These are phyloP conservation scores for Rickenella mellea DNA, from an alignment of 768 basidiomycete species.

Conservation along the genomic window DNA sequence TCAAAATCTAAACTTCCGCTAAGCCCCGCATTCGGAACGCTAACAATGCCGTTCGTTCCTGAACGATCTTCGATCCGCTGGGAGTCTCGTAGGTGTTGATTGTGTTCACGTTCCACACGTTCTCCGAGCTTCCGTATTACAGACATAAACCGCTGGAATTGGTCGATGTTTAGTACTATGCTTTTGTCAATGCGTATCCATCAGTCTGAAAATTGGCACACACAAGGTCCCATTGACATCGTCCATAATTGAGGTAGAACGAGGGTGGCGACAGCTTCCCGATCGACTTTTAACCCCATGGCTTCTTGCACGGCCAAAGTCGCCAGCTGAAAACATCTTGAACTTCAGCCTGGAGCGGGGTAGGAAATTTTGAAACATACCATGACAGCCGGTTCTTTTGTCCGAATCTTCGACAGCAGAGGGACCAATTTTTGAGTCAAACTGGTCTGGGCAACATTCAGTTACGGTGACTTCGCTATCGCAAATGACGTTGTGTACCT, in stretches of 20 bases:
- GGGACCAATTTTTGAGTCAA: conserved; percentile 95
- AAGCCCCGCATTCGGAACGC: conserved; percentile 22
- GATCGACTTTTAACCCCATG: conserved; percentile 91
- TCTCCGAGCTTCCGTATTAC: conserved; percentile 71
- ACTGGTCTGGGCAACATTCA: conserved; percentile 44
- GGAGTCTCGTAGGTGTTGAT: conserved; percentile 86
- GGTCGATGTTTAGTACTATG: conserved; percentile 67
- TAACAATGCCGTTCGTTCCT: conserved; percentile 29
- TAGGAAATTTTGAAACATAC: conserved; percentile 27
- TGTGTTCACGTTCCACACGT: conserved; percentile 88
- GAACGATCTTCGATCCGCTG: conserved; percentile 82
- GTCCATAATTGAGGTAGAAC: conserved; percentile 91
- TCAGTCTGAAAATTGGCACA: conserved; percentile 18
- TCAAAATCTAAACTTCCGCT: conserved; percentile 74
- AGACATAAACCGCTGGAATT: conserved; percentile 89
- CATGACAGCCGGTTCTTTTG: conserved; percentile 94
- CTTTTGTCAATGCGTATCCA: not conserved
- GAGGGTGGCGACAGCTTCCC: conserved; percentile 83
- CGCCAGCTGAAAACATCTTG: conserved; percentile 49
- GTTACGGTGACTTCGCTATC: not conserved
- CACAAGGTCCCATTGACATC: conserved; percentile 94
- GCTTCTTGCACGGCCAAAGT: conserved; percentile 87
- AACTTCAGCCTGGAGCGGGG: conserved; percentile 1
- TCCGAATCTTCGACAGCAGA: conserved; percentile 86
- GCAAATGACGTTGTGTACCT: conserved; percentile 31